These are phyloP conservation scores for Fragilariopsis cylindrus DNA, from an alignment of 108 stramenopile species.

Conservation along the genomic window DNA sequence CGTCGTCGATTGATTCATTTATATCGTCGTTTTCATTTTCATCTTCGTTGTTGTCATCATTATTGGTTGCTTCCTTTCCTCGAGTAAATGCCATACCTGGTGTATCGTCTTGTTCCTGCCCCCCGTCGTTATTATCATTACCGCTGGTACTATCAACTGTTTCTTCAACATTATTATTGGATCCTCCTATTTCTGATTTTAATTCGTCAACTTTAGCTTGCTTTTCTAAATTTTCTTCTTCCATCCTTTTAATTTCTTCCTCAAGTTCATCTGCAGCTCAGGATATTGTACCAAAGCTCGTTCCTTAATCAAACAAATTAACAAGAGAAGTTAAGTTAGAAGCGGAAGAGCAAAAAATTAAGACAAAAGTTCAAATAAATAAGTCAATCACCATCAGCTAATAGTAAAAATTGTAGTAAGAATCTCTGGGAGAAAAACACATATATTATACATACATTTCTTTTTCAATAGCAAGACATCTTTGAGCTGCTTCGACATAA, in stretches of 20 bases:
- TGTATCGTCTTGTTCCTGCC: not conserved
- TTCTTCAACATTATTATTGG: constrained; percentile 12
- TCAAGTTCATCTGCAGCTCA: constrained; percentile 70
- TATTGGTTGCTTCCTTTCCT: not conserved
- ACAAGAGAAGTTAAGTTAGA: constrained; percentile 2
- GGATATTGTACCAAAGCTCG: constrained; percentile 71
- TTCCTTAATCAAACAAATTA: constrained; percentile 38
- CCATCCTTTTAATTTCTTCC: constrained; percentile 68
- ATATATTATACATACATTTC: constrained; percentile 55
- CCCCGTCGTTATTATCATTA: not conserved
- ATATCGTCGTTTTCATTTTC: constrained; percentile 6
- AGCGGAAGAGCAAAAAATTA: not conserved
- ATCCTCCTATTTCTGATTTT: constrained; percentile 36
- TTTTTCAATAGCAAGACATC: constrained; percentile 76
- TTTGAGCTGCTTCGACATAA: constrained; percentile 79
- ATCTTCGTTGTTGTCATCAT: not conserved
- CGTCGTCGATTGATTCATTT: not conserved
- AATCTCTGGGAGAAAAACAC: constrained; percentile 2
- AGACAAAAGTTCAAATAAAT: not conserved
- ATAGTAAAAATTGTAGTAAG: no score
- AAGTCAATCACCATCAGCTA: not conserved
- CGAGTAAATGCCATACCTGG: constrained; percentile 27
- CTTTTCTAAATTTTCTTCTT: constrained; percentile 43
- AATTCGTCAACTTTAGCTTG: constrained; percentile 30
- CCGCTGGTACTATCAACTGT: not conserved